Base-by-base conservation (phyloP, 306 rosid species). In the Cucurbita maxima region DNA sequence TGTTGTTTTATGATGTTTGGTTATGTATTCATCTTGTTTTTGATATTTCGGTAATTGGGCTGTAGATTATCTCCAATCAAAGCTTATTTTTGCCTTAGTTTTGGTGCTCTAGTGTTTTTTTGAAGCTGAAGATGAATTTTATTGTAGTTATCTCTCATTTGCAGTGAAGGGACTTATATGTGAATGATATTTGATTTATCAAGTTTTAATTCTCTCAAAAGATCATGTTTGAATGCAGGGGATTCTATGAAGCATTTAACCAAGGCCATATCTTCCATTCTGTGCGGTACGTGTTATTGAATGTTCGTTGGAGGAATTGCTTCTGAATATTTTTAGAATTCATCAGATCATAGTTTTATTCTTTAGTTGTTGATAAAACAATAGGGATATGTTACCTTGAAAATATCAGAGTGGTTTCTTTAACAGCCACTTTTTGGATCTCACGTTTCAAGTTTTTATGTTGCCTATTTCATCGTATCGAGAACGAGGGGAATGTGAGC, bases 231-330 rank as follows among this genome's bases (percentile, higher is more conserved):
- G 82, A 78, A 76, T 85, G 96, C 79, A 84, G 98, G 75, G 79
- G 83, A 79, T 75, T 72, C 62, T 71, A 14, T 72, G 72, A 58
- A 60, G n/a, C 70, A 5, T 57, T 73, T 81, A 58, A 44, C 81
- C 11, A 37, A 60, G 72, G 76, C 69, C 41, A 77, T 90, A 75
- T 68, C 80, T 74, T 84, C 87, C 50, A 63, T 90, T 68, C 58
- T 88, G 54, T 22, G 22, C 53, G 76, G 96, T 90, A 87, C 51
- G 93, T 84, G 80, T 78, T 72, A 77, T 80, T 81, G 30, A 40
- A 73, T 69, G 53, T 83, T 69, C 20, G 6, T 76, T 78, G 44
- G 43, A 73, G 74, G 80, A 74, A 7, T 76, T 7, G 2, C 16
- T 34, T 5, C 19, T 74, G 12, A 5, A 5, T 0, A 4, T 9